Percentiles rank a stretch among this genome's conserved stretches.
Evolutionary conservation across 192 early-diverging fungal genomes (phyloP).

Genomic region (Rhizoclosmatium sp.): DNA sequence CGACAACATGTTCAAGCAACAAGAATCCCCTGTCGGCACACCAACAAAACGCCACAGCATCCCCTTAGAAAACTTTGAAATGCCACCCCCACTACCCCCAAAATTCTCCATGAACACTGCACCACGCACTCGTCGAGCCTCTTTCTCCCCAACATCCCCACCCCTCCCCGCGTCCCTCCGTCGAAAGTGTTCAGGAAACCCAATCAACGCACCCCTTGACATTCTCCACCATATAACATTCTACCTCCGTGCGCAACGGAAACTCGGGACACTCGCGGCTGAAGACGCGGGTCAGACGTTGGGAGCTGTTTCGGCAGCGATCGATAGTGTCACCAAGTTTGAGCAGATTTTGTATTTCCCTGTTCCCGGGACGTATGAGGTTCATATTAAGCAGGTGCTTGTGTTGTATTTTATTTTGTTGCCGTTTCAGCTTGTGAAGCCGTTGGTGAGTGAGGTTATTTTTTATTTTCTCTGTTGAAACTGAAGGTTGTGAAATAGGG

Average conservation of each 20-base stretch:
- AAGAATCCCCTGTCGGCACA: not conserved
- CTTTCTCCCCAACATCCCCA: not conserved
- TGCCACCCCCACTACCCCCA: not conserved
- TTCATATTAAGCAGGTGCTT: constrained; percentile 80
- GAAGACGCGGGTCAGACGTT: constrained; percentile 40
- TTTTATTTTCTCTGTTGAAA: not conserved
- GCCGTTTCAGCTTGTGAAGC: constrained; percentile 75
- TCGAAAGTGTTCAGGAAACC: constrained; percentile 15
- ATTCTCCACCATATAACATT: constrained; percentile 46
- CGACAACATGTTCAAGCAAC: not conserved
- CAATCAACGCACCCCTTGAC: constrained; percentile 52
- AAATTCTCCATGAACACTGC: not conserved
- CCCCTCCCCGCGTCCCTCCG: not conserved
- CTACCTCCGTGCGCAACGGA: constrained; percentile 42
- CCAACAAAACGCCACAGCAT: not conserved
- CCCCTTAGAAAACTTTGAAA: not conserved
- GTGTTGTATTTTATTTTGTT: constrained; percentile 72
- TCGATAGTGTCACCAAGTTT: constrained; percentile 49
- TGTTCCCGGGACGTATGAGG: constrained; percentile 82
- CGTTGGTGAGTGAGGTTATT: not conserved
- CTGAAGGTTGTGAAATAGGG: constrained; percentile 30
- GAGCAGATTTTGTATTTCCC: constrained; percentile 64
- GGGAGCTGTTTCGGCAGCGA: constrained; percentile 35
- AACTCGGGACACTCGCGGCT: constrained; percentile 19
- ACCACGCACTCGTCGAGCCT: not conserved